Evolutionary conservation across 371 early-diverging fungal species (phyloP).

Genomic region (Saksenaea vasiformis): DNA sequence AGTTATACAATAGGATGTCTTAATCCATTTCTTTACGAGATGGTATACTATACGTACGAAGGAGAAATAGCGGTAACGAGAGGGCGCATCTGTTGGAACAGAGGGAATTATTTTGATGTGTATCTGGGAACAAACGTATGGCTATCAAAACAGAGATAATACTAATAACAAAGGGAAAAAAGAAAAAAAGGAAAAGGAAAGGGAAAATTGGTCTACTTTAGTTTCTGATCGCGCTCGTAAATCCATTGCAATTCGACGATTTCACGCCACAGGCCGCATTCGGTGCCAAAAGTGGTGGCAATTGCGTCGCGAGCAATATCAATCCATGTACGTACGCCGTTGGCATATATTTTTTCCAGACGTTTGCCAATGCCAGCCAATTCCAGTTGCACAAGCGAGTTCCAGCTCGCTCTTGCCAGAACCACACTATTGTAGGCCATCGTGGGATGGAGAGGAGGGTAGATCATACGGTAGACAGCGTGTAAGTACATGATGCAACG

Average conservation of each 20-base stretch:
- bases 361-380: conserved; percentile 43
- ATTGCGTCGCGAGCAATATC: conserved; percentile 33
- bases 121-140: too few relatives aligned
- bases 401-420: conserved; percentile 71
- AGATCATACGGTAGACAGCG: conserved; percentile 67
- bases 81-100: too few relatives aligned
- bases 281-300: conserved; percentile 36
- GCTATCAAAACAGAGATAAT: not conserved
- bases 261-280: conserved; percentile 43
- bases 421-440: conserved; percentile 64
- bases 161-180: not conserved
- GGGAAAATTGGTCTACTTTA: conserved; percentile 17
- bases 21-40: too few relatives aligned
- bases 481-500: conserved; percentile 59
- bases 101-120: too few relatives aligned
- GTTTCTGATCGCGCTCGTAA: conserved; percentile 46
- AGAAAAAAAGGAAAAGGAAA: not conserved
- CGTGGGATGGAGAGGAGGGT: conserved; percentile 71
- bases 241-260: conserved; percentile 52
- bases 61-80: too few relatives aligned
- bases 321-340: conserved; percentile 46
- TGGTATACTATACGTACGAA: too few relatives aligned
- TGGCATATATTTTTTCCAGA: conserved; percentile 41
- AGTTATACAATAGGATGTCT: too few relatives aligned
- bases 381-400: conserved; percentile 52